Conservation (phyloP, 2,329 filamentous ascomycete species). For the Fusarium cyanostomum region DNA sequence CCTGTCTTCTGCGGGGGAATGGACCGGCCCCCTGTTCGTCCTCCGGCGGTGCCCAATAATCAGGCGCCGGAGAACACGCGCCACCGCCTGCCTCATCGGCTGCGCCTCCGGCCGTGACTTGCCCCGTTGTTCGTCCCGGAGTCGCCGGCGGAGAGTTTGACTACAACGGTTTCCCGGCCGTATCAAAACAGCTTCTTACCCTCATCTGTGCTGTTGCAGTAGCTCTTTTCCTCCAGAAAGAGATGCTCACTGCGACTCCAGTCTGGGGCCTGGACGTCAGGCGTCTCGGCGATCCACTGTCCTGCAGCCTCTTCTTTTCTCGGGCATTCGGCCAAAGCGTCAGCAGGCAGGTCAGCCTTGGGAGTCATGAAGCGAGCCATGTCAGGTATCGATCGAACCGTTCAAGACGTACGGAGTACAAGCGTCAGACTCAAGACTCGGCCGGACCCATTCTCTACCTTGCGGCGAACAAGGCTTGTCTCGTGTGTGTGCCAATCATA, state of each 20-base stretch:
- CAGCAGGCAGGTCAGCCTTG: conserved; percentile 30
- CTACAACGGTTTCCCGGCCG: conserved; percentile 22
- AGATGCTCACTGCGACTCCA: conserved; percentile 4
- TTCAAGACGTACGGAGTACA: background rate
- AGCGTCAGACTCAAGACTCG: conserved; percentile 23
- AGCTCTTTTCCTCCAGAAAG: conserved; percentile 19
- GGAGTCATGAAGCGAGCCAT: conserved; percentile 17
- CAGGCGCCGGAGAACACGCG: conserved; percentile 28
- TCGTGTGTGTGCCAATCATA: conserved; percentile 25
- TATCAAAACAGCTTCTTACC: conserved; percentile 36
- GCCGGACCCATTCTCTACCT: conserved; percentile 27
- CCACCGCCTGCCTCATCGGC: conserved; percentile 39
- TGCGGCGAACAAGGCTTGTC: conserved; percentile 16
- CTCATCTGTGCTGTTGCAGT: conserved; percentile 40
- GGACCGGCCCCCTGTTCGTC: conserved; percentile 21
- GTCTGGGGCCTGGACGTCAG: conserved; percentile 15
- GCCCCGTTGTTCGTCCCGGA: conserved; percentile 38
- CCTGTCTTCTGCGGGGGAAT: conserved; percentile 29
- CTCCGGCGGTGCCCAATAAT: conserved; percentile 28
- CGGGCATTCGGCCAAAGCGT: conserved; percentile 6
- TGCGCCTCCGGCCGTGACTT: conserved; percentile 48
- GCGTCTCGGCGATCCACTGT: conserved; percentile 25
- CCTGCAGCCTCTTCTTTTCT: conserved; percentile 18
- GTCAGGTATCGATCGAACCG: conserved; percentile 14
- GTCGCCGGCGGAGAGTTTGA: conserved; percentile 42